phyloP scores from a whole-genome alignment of 2,329 filamentous ascomycete species.

The Diplodia sapinea region DNA sequence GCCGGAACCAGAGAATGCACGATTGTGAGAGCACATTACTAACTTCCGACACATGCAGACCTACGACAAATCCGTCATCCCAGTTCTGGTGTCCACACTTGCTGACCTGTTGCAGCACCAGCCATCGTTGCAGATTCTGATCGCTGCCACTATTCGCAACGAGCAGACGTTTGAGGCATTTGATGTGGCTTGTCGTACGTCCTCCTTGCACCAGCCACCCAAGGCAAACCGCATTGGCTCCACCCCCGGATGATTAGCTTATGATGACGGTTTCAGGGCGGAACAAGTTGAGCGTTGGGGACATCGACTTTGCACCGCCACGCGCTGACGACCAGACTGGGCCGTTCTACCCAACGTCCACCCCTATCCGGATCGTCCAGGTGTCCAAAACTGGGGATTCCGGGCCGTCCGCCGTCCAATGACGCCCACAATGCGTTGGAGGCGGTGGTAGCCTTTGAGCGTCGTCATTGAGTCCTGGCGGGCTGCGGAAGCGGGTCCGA shows the following conservation, averaged over 20 bases:
- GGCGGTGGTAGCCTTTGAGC: conserved; percentile 5
- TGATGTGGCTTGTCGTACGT: conserved; percentile 61
- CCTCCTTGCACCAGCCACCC: conserved; percentile 32
- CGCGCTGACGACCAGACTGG: conserved; percentile 58
- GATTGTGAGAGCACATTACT: conserved; percentile 22
- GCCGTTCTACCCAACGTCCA: conserved; percentile 68
- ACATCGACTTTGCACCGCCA: conserved; percentile 42
- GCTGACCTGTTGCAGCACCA: conserved; percentile 65
- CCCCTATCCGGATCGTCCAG: conserved; percentile 61
- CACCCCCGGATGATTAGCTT: conserved; percentile 18
- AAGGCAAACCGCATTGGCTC: not conserved
- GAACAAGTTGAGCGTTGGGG: conserved; percentile 45
- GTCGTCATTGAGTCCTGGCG: conserved; percentile 8
- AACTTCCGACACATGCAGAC: conserved; percentile 54
- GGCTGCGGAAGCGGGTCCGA: conserved; percentile 14
- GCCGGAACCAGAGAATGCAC: conserved; percentile 34
- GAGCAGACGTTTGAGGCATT: conserved; percentile 71
- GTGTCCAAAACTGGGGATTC: conserved; percentile 24
- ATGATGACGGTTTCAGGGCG: conserved; percentile 44
- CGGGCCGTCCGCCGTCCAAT: conserved; percentile 17
- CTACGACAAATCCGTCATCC: conserved; percentile 70
- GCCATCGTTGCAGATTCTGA: conserved; percentile 64
- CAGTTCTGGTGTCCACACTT: conserved; percentile 69
- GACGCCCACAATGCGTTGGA: not conserved
- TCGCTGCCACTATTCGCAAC: conserved; percentile 75